These are phyloP conservation scores for Ascoidea tarda DNA, from an alignment of 805 yeast genomes.

Conservation along the genomic window DNA sequence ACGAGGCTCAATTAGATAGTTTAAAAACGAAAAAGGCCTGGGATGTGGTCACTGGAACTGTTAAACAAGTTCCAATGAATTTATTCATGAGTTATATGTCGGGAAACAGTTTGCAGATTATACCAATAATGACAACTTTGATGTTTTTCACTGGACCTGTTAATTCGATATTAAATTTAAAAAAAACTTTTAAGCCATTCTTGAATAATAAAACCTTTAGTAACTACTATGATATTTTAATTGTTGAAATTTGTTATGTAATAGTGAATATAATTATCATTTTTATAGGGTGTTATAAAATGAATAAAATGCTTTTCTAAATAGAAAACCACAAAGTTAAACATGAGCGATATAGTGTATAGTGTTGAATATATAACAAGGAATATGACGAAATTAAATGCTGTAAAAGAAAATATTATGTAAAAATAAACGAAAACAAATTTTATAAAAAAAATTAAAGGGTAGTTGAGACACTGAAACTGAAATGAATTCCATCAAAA, in stretches of 20 bases:
- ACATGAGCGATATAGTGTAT: conserved; percentile 44
- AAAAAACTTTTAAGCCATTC: conserved; percentile 29
- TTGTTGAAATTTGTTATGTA: conserved; percentile 21
- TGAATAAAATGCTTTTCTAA: conserved; percentile 80
- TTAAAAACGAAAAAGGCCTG: conserved; percentile 57
- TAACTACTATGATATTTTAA: conserved; percentile 14
- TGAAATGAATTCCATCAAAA: too few species aligned
- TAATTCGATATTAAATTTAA: conserved; percentile 50
- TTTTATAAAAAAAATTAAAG: too few species aligned
- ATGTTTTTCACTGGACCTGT: conserved; percentile 72
- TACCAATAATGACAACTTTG: conserved; percentile 80
- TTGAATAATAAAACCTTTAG: neutral
- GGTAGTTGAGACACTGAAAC: too few species aligned
- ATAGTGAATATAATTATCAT: conserved; percentile 36
- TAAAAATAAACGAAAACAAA: too few species aligned
- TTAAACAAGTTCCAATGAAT: conserved; percentile 83
- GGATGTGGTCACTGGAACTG: conserved; percentile 75
- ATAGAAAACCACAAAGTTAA: conserved; percentile 80
- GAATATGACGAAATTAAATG: too few species aligned
- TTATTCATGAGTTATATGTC: conserved; percentile 84
- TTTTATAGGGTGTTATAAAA: conserved; percentile 70
- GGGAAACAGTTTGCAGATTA: conserved; percentile 78
- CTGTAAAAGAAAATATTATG: too few species aligned
- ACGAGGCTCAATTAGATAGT: conserved; percentile 7
- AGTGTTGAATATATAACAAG: too few species aligned